These are phyloP conservation scores for Paraphysoderma sedebokerense DNA, from an alignment of 371 early-diverging fungal genomes.

Conservation along the genomic window DNA sequence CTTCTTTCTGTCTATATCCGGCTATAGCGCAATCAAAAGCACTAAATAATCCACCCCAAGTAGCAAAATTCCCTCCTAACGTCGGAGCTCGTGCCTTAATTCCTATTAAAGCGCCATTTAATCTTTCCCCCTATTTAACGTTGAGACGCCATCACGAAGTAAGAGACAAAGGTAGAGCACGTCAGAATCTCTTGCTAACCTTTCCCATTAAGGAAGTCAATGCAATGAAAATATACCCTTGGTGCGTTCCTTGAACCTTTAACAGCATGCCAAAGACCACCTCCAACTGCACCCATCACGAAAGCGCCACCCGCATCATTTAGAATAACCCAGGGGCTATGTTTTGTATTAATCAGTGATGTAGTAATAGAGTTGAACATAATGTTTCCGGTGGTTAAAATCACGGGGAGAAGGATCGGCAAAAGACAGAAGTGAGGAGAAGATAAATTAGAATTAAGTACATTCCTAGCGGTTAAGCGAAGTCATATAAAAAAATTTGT, in stretches of 20 bases:
- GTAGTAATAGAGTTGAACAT: too few relatives aligned
- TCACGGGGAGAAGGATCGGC: too few relatives aligned
- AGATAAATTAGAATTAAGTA: too few relatives aligned
- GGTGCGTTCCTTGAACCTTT: conserved; percentile 96
- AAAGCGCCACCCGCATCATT: conserved; percentile 93
- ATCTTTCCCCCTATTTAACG: conserved; percentile 59
- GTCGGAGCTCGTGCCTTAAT: conserved; percentile 91
- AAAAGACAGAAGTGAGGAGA: too few relatives aligned
- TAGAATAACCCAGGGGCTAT: conserved; percentile 89
- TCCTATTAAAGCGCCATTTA: conserved; percentile 65
- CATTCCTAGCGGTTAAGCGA: too few relatives aligned
- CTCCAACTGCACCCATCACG: conserved; percentile 92
- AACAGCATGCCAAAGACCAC: conserved; percentile 87
- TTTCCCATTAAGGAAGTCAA: too few relatives aligned
- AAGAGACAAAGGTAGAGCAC: background rate
- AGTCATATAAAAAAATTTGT: too few relatives aligned
- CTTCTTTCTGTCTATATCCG: conserved; percentile 84
- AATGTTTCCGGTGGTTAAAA: too few relatives aligned
- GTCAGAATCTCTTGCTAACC: too few relatives aligned
- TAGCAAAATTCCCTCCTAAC: conserved; percentile 92
- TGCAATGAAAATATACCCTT: conserved; percentile 24
- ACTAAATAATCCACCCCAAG: conserved; percentile 94
- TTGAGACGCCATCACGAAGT: background rate
- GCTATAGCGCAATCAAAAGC: conserved; percentile 89
- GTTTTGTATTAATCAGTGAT: too few relatives aligned